Percentiles rank a stretch among this genome's conserved stretches.
These are phyloP conservation scores for Picea glauca DNA, from an alignment of 75 land plant genomes.

Conservation along the genomic window DNA sequence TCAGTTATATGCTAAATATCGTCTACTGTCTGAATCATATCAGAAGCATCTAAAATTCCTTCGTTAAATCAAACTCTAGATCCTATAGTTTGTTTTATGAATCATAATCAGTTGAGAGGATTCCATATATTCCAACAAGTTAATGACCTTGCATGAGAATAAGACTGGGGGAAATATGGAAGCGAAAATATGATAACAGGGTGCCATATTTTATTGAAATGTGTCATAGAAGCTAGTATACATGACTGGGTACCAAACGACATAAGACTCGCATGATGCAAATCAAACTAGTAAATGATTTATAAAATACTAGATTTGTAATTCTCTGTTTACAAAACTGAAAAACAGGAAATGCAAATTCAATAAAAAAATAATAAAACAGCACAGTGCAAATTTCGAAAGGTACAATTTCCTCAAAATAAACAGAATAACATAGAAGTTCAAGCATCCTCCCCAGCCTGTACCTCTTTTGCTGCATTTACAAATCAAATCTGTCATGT, in stretches of 20 bases:
- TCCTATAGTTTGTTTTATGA: background rate
- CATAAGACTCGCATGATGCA: background rate
- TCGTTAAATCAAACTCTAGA: background rate
- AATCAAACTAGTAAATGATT: background rate
- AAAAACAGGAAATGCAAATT: background rate
- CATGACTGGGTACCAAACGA: background rate
- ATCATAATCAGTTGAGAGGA: background rate
- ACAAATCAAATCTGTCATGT: background rate
- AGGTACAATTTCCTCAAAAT: background rate
- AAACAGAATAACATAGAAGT: background rate
- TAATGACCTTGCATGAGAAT: background rate
- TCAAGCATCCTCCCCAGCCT: background rate
- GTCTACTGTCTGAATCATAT: background rate
- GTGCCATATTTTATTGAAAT: background rate
- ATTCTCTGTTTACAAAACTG: background rate
- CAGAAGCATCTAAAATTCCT: background rate
- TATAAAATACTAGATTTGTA: background rate
- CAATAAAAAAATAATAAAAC: background rate
- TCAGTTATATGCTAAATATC: background rate
- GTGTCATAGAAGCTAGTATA: background rate
- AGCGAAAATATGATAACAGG: background rate
- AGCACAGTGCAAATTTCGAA: background rate
- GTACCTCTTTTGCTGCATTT: background rate
- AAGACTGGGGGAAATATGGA: background rate
- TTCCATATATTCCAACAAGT: background rate